Conservation (phyloP, 2,329 filamentous ascomycete species). For the Aciculosporium take region DNA sequence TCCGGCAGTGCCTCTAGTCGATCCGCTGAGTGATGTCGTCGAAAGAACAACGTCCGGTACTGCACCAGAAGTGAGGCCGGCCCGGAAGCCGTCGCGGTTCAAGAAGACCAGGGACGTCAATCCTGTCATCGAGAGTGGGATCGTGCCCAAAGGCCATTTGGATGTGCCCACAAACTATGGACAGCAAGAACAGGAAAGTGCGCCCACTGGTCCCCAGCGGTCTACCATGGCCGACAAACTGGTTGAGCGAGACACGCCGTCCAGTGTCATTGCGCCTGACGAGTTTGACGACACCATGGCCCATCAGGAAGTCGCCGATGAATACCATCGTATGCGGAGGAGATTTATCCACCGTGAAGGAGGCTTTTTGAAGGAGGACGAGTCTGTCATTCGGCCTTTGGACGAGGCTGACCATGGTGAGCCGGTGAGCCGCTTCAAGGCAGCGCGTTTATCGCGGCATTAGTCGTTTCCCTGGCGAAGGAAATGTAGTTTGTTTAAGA, state of each 20-base stretch:
- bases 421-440: conserved; percentile 60
- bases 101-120: conserved; percentile 25
- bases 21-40: conserved; percentile 39
- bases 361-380: conserved; percentile 62
- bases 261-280: conserved; percentile 30
- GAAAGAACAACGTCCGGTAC: conserved; percentile 26
- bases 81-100: conserved; percentile 35
- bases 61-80: conserved; percentile 17
- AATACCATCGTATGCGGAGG: conserved; percentile 74
- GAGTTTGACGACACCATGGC: conserved; percentile 57
- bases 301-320: conserved; percentile 62
- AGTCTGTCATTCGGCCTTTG: conserved; percentile 51
- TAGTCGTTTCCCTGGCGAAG: conserved; percentile 15
- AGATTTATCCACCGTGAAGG: conserved; percentile 70
- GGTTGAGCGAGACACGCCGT: conserved; percentile 35
- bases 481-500: neutral
- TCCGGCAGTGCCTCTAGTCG: conserved; percentile 21
- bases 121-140: conserved; percentile 4
- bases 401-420: conserved; percentile 52
- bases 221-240: conserved; percentile 45
- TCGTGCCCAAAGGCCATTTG: conserved; percentile 26
- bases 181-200: conserved; percentile 21
- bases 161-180: conserved; percentile 28
- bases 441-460: conserved; percentile 46
- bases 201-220: conserved; percentile 36